phyloP scores from a whole-genome alignment of 371 early-diverging fungal species.

The Rhizopus arrhizus region DNA sequence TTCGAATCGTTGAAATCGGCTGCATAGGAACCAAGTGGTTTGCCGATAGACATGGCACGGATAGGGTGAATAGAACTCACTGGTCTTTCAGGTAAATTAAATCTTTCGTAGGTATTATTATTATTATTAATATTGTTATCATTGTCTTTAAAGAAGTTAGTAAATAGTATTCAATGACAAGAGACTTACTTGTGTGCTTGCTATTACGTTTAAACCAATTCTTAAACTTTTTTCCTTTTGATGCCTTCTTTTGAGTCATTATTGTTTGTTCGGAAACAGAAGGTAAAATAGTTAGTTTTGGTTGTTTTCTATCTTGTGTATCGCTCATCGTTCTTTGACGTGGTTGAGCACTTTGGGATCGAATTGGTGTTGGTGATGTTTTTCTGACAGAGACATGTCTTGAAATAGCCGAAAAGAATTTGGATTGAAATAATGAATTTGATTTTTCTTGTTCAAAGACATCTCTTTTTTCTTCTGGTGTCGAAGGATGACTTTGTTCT shows the following conservation, averaged over 20 bases:
- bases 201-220: slow-evolving; percentile 68
- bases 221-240: slow-evolving; percentile 63
- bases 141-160: neutral
- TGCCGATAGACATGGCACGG: slow-evolving; percentile 27
- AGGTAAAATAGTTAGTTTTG: slow-evolving; percentile 13
- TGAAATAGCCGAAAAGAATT: slow-evolving; percentile 45
- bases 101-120: neutral
- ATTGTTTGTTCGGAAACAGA: slow-evolving; percentile 38
- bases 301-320: slow-evolving; percentile 1
- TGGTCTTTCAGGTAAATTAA: slow-evolving; percentile 13
- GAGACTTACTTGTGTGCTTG: too few relatives aligned
- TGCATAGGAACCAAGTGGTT: slow-evolving; percentile 25
- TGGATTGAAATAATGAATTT: slow-evolving; percentile 43
- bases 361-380: slow-evolving; percentile 27
- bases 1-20: slow-evolving; percentile 47
- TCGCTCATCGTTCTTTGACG: slow-evolving; percentile 27
- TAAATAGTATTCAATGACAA: neutral
- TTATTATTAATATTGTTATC: neutral
- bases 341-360: slow-evolving; percentile 25
- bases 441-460: neutral
- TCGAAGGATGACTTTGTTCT: neutral
- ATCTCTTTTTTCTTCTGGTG: slow-evolving; percentile 1
- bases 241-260: slow-evolving; percentile 19
- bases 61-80: slow-evolving; percentile 24
- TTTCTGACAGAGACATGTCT: slow-evolving; percentile 15